Percentiles rank a stretch among this genome's conserved stretches.
Conservation (phyloP, 148 eudicot species). For the Vaccinium vitisidaea region DNA sequence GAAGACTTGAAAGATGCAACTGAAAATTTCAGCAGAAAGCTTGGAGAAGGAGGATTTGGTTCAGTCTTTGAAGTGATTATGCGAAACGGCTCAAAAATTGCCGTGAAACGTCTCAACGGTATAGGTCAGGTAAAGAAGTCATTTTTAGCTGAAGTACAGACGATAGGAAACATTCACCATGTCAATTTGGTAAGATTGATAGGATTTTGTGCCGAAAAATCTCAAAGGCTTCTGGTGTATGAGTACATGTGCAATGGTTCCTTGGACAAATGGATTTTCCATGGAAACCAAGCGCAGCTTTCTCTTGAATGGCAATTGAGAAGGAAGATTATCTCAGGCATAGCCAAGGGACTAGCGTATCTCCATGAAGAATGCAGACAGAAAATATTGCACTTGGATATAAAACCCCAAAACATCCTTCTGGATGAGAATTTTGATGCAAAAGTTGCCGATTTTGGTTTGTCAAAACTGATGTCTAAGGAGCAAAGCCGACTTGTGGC, state of each 20-base stretch:
- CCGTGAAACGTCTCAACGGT: background rate
- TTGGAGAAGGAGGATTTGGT: constrained; percentile 17
- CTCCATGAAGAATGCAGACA: constrained; percentile 7
- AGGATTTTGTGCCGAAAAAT: constrained; percentile 1
- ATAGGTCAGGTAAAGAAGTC: background rate
- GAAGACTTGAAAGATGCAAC: constrained; percentile 7
- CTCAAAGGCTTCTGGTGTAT: background rate
- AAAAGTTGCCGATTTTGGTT: constrained; percentile 7
- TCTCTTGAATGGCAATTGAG: background rate
- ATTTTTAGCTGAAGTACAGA: constrained; percentile 5
- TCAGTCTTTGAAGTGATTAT: constrained; percentile 8
- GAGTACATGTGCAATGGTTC: constrained; percentile 6
- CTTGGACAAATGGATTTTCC: constrained; percentile 8
- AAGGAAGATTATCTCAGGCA: constrained; percentile 7
- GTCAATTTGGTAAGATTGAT: constrained; percentile 12
- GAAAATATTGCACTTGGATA: background rate
- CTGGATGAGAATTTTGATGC: background rate
- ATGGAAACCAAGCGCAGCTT: background rate
- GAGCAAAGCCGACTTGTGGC: background rate
- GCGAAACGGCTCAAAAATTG: constrained; percentile 16
- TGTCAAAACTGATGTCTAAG: constrained; percentile 4
- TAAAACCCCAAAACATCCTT: constrained; percentile 2
- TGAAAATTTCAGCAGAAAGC: background rate
- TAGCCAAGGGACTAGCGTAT: constrained; percentile 13
- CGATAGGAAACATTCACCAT: constrained; percentile 17